A percentile compares a stretch with the other conserved stretches of the same genome.
phyloP scores from a whole-genome alignment of 495 filamentous ascomycete genomes.

The Aspergillus steynii region DNA sequence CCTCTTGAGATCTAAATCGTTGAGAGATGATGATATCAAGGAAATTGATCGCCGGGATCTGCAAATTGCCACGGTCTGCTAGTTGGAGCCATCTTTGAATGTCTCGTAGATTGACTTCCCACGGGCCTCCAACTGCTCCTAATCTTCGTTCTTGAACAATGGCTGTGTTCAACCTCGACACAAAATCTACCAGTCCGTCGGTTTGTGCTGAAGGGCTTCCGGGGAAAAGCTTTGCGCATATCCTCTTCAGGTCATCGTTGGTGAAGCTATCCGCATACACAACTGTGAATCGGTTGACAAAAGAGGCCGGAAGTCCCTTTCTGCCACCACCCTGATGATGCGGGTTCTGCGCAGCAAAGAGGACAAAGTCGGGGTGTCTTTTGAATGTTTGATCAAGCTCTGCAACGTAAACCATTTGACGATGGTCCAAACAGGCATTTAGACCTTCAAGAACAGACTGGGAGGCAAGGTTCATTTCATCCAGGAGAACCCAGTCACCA shows the following conservation, averaged over 20 bases:
- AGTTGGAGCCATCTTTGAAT: constrained; percentile 86
- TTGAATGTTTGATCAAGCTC: constrained; percentile 93
- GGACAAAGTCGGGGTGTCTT: constrained; percentile 80
- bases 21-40: constrained; percentile 83
- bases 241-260: constrained; percentile 74
- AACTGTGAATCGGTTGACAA: constrained; percentile 97
- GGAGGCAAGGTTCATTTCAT: constrained; percentile 98
- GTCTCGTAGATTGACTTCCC: constrained; percentile 97
- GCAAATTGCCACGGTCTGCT: constrained; percentile 49
- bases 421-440: constrained; percentile 96
- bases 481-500: constrained; percentile 92
- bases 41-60: constrained; percentile 65
- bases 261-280: constrained; percentile 92
- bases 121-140: constrained; percentile 81
- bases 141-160: constrained; percentile 65
- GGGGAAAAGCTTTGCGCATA: constrained; percentile 77
- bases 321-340: constrained; percentile 95
- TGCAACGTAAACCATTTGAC: constrained; percentile 92
- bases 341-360: constrained; percentile 97
- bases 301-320: constrained; percentile 93
- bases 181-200: constrained; percentile 70
- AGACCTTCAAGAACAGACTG: constrained; percentile 96
- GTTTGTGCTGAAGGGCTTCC: constrained; percentile 54
- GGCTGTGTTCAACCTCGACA: constrained; percentile 71
- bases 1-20: constrained; percentile 72